A percentile compares a stretch with the other conserved stretches of the same genome.
These are phyloP conservation scores for Tetrahymena borealis DNA, from an alignment of 73 alveolate genomes.

Conservation along the genomic window DNA sequence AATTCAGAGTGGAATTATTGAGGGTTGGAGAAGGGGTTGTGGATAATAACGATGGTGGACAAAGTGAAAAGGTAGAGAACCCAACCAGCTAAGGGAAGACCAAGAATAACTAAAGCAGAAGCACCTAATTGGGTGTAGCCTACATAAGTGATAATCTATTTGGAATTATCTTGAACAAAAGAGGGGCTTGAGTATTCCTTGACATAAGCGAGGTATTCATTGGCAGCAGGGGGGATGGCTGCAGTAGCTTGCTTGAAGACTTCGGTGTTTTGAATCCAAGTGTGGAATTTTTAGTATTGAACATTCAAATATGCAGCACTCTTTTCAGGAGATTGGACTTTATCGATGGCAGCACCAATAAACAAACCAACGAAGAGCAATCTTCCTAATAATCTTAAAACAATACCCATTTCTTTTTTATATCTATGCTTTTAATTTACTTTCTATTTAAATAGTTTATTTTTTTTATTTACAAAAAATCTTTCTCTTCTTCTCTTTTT, in stretches of 20 bases:
- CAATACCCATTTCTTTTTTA: neutral
- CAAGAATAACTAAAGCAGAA: neutral
- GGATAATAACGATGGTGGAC: neutral
- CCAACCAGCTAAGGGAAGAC: neutral
- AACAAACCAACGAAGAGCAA: neutral
- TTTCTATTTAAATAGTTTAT: neutral
- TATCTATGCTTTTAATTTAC: neutral
- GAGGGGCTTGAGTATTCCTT: neutral
- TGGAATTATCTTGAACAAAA: neutral
- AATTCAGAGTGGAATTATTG: neutral
- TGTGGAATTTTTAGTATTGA: neutral
- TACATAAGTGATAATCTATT: neutral
- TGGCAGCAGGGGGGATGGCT: neutral
- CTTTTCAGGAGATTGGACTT: neutral
- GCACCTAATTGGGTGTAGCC: neutral
- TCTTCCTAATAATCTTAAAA: neutral
- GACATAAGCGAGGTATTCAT: neutral
- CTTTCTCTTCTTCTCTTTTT: neutral
- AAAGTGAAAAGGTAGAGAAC: neutral
- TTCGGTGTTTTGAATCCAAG: neutral
- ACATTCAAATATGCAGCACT: neutral
- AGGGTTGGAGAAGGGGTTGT: neutral
- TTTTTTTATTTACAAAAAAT: neutral
- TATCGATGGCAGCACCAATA: neutral
- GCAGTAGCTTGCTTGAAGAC: neutral